phyloP scores from a whole-genome alignment of 208 protist genomes.

The Tetramitus jugosus region DNA sequence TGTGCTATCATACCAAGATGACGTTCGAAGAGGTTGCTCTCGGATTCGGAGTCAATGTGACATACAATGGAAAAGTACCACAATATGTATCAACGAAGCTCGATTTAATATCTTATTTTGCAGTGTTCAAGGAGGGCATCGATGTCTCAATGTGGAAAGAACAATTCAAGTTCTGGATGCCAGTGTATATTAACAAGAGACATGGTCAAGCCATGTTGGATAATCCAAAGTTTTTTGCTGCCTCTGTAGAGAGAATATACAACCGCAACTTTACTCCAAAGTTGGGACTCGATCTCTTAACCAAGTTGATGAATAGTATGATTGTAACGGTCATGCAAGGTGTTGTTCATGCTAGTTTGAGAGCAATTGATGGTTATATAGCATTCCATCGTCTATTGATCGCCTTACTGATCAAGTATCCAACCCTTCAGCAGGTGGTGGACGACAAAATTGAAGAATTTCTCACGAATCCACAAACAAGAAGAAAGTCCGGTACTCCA shows the following conservation, averaged over 20 bases:
- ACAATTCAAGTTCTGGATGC: slow-evolving; percentile 27
- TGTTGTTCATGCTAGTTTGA: slow-evolving; percentile 16
- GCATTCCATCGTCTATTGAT: slow-evolving; percentile 20
- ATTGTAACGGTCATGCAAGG: slow-evolving; percentile 28
- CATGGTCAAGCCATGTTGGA: slow-evolving; percentile 18
- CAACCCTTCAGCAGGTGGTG: not conserved
- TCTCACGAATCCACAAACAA: not conserved
- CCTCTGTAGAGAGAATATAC: not conserved
- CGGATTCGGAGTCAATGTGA: slow-evolving; percentile 21
- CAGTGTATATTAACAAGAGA: slow-evolving; percentile 29
- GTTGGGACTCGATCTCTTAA: not conserved
- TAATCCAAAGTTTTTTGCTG: not conserved
- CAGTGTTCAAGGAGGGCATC: slow-evolving; percentile 17
- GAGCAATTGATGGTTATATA: slow-evolving; percentile 24
- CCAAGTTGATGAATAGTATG: slow-evolving; percentile 28
- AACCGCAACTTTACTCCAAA: not conserved
- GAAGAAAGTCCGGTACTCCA: not conserved
- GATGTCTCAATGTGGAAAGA: slow-evolving; percentile 26
- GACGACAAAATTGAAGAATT: slow-evolving; percentile 15
- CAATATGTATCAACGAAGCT: no score
- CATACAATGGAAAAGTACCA: not conserved
- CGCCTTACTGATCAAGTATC: not conserved
- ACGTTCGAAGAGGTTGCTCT: slow-evolving; percentile 37
- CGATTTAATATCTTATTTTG: no score
- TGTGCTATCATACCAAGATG: slow-evolving; percentile 34